A percentile compares a stretch with the other conserved stretches of the same genome.
Evolutionary conservation across 208 protist species (phyloP).

Genomic region (Trypanosoma conorhini): DNA sequence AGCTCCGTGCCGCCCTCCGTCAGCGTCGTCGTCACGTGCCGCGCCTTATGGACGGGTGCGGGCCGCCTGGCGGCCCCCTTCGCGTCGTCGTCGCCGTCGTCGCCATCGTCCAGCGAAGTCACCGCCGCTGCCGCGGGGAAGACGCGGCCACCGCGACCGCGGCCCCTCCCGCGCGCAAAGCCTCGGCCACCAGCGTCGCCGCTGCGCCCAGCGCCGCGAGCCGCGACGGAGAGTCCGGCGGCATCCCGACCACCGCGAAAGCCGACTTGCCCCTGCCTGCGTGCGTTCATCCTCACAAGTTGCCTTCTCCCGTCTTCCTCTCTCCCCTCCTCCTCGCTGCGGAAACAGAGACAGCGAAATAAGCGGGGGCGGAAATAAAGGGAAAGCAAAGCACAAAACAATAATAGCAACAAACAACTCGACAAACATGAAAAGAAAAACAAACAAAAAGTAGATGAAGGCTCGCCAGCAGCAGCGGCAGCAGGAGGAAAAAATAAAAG

Average conservation of each 20-base stretch:
- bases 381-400: not conserved
- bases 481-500: not conserved
- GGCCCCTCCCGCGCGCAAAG: slow-evolving; percentile 21
- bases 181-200: not conserved
- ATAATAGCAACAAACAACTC: slow-evolving; percentile 11
- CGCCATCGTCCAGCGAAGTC: slow-evolving; percentile 5
- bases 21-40: slow-evolving; percentile 59
- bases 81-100: not conserved
- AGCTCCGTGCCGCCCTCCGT: slow-evolving; percentile 77
- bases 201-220: not conserved
- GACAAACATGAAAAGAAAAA: slow-evolving; percentile 3
- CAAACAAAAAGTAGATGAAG: not conserved
- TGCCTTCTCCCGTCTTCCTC: not conserved
- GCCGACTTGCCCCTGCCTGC: slow-evolving; percentile 11
- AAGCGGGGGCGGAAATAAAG: not conserved
- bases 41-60: not conserved
- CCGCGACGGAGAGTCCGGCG: not conserved
- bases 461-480: not conserved
- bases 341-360: not conserved
- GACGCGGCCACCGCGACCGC: slow-evolving; percentile 23
- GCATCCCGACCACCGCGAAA: slow-evolving; percentile 4
- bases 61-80: not conserved
- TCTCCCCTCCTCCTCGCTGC: slow-evolving; percentile 9
- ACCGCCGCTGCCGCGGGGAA: not conserved
- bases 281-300: slow-evolving; percentile 9